Conservation (phyloP, 2,329 filamentous ascomycete species). For the Alternaria atra region DNA sequence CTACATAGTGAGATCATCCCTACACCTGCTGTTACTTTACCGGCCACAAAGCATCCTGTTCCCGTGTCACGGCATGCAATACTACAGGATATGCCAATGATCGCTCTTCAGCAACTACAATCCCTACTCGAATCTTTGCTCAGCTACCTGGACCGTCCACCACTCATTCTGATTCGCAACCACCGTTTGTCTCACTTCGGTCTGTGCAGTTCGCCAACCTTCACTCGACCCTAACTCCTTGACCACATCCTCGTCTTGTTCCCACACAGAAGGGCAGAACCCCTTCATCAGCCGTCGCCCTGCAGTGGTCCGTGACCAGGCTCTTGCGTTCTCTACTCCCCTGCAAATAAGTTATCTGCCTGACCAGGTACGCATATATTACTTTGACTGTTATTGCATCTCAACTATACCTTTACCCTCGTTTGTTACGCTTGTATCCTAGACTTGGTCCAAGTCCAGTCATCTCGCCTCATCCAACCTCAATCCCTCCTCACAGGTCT, state of each 20-base stretch:
- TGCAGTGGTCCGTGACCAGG: slow-evolving; percentile 35
- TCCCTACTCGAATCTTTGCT: slow-evolving; percentile 10
- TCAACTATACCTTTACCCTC: slow-evolving; percentile 29
- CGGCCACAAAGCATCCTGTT: slow-evolving; percentile 35
- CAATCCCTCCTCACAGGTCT: slow-evolving; percentile 16
- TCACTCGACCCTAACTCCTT: slow-evolving; percentile 16
- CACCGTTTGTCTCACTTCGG: slow-evolving; percentile 21
- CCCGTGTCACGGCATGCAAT: slow-evolving; percentile 37
- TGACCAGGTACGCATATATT: slow-evolving; percentile 48
- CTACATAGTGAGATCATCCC: slow-evolving; percentile 47
- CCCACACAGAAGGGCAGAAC: slow-evolving; percentile 29
- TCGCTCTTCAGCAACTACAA: slow-evolving; percentile 16
- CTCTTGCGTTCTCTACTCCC: slow-evolving; percentile 35
- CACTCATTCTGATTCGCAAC: slow-evolving; percentile 10
- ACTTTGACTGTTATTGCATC: slow-evolving; percentile 33
- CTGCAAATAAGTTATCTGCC: slow-evolving; percentile 34
- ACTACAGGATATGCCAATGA: slow-evolving; percentile 28
- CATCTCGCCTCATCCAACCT: slow-evolving; percentile 20
- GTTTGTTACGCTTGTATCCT: slow-evolving; percentile 10
- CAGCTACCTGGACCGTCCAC: neutral
- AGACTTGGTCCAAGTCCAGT: slow-evolving; percentile 14
- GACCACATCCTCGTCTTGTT: slow-evolving; percentile 41
- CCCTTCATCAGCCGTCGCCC: slow-evolving; percentile 36
- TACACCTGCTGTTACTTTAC: slow-evolving; percentile 39
- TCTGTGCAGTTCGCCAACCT: slow-evolving; percentile 32